Evolutionary conservation across 2,329 filamentous ascomycete species (phyloP).

Genomic region (Calonectria honghensis): DNA sequence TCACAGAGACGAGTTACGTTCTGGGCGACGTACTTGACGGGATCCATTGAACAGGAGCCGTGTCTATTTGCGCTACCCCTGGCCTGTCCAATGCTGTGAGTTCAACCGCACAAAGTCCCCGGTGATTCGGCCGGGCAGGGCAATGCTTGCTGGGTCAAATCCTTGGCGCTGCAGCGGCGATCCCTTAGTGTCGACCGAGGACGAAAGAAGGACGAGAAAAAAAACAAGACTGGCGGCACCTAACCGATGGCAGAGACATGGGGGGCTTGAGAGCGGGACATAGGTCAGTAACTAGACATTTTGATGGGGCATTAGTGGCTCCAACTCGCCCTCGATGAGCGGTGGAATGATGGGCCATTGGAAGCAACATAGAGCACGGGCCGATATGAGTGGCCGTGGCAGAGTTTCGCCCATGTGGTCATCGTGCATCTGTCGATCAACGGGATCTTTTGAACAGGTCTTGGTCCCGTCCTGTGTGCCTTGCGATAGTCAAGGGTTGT

Average conservation of each 20-base stretch:
- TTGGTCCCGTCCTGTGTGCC: not conserved
- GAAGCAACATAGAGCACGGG: constrained; percentile 12
- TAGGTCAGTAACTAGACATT: constrained; percentile 4
- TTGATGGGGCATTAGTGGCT: not conserved
- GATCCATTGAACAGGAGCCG: not conserved
- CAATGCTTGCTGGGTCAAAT: not conserved
- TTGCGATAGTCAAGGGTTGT: not conserved
- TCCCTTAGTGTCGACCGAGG: constrained; percentile 10
- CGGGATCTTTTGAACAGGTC: constrained; percentile 16
- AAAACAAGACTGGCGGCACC: constrained; percentile 2
- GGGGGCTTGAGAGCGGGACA: constrained; percentile 10
- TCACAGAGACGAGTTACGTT: not conserved
- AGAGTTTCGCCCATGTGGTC: constrained; percentile 10
- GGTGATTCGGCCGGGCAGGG: constrained; percentile 24
- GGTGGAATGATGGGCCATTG: constrained; percentile 1
- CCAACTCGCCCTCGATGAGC: constrained; percentile 6
- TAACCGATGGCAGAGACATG: constrained; percentile 30
- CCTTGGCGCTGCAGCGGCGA: constrained; percentile 20
- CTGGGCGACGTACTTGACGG: not conserved
- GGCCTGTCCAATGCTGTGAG: constrained; percentile 8
- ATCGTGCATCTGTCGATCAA: constrained; percentile 19
- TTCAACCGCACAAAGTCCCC: constrained; percentile 10
- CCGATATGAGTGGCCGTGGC: constrained; percentile 22
- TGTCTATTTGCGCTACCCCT: not conserved
- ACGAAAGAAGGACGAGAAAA: not conserved